Evolutionary conservation across 768 basidiomycete genomes (phyloP), one percentile per base, ranked within the genome.

Genomic region (Calocera viscosa): DNA sequence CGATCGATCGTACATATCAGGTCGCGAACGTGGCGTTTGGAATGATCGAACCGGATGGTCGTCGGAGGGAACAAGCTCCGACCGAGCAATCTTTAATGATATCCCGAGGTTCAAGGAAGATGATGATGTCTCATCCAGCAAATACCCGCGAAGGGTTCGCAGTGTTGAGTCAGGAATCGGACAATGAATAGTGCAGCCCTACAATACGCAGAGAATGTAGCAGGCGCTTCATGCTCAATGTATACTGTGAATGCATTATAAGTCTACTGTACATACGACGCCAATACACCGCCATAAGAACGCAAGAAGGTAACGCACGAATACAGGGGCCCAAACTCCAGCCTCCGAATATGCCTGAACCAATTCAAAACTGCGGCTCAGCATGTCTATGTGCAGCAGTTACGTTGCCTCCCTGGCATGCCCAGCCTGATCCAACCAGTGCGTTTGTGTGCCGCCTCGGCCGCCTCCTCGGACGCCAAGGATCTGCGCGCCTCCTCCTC

Each of bases 301-400:
- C 19, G 43, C 19, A 47, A 60, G 2, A 2, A 60, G 43, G 43
- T 60, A 60, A 60, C 53, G 53, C 53, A 60, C 53, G 53, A 60
- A 60, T 60, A 38, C 7, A 38, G 5, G 14, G 26, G 30, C 11
- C 30, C 53, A 16, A 28, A 26, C 5, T 10, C 53, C 11, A 14
- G 26, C 14, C 53, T 60, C 53, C 30, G 24, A 19, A 60, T 16
- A 32, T 26, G n/a, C n/a, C 53, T 24, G 43, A 60, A 2, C 53
- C 53, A 32, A 60, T 28, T 26, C 30, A 60, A 8, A 17, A 17
- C 19, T 7, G 43, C 43, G 43, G 3, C 7, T 19, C 43, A 47
- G 19, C 43, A 47, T 24, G 24, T 47, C 43, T 47, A 47, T 3
- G 43, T 47, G 53, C 53, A 60, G 30, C 53, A 60, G 16, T 22